Evolutionary conservation across 345 rosid species (phyloP).

Genomic region (Camelina neglecta): DNA sequence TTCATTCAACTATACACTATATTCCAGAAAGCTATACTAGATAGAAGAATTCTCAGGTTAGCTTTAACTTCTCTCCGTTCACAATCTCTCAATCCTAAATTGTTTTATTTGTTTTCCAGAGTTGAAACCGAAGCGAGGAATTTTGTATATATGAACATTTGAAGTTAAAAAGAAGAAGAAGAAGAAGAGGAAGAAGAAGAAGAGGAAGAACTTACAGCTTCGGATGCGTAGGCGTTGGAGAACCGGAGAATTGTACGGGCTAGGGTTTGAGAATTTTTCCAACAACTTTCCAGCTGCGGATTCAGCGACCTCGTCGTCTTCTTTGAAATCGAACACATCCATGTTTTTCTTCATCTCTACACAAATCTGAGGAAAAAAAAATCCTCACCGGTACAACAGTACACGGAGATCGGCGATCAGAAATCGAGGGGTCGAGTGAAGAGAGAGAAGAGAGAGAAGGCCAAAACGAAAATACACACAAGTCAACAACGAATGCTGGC

Average conservation of each 20-base stretch:
- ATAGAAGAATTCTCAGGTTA: background rate
- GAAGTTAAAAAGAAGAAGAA: background rate
- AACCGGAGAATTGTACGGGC: conserved; percentile 46
- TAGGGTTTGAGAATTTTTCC: conserved; percentile 70
- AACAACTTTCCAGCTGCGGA: conserved; percentile 49
- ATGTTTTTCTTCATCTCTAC: conserved; percentile 58
- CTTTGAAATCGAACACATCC: conserved; percentile 70
- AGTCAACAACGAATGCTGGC: conserved; percentile 36
- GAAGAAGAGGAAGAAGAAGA: background rate
- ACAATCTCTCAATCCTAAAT: conserved; percentile 17
- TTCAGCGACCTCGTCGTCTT: conserved; percentile 73
- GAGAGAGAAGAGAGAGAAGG: conserved; percentile 27
- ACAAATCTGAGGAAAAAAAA: background rate
- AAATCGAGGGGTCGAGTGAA: conserved; percentile 34
- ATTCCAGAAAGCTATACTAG: background rate
- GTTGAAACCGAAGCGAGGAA: conserved; percentile 10
- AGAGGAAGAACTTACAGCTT: conserved; percentile 53
- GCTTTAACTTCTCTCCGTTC: background rate
- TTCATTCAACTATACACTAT: conserved; percentile 11
- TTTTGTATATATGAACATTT: background rate
- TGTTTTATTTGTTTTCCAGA: background rate
- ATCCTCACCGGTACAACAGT: background rate
- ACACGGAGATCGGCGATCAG: conserved; percentile 35
- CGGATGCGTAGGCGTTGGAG: conserved; percentile 54
- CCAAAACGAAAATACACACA: conserved; percentile 12